These are phyloP conservation scores for Pythium diclinum DNA, from an alignment of 352 stramenopile genomes.

Conservation along the genomic window DNA sequence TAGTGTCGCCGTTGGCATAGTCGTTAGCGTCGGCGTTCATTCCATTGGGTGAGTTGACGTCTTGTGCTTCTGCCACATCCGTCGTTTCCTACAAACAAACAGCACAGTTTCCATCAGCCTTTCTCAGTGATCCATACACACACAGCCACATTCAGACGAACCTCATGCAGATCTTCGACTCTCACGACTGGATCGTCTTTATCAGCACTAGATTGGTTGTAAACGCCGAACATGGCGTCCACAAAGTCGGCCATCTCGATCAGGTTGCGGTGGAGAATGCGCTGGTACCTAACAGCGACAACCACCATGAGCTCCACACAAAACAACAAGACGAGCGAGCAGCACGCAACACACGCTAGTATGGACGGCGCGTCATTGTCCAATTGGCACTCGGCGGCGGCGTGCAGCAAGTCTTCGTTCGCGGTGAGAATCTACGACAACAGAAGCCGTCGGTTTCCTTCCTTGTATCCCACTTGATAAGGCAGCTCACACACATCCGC, in stretches of 20 bases:
- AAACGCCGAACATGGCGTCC: conserved; percentile 74
- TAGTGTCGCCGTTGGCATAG: conserved; percentile 19
- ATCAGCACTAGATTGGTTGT: conserved; percentile 33
- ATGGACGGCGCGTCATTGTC: conserved; percentile 48
- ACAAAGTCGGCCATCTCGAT: conserved; percentile 84
- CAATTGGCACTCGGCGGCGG: conserved; percentile 55
- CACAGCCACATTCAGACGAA: background rate
- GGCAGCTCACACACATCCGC: conserved; percentile 37
- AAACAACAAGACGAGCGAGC: background rate
- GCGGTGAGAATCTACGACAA: conserved; percentile 56
- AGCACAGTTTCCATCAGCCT: background rate
- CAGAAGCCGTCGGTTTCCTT: background rate
- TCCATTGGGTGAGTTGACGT: background rate
- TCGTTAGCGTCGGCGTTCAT: conserved; percentile 8
- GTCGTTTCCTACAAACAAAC: background rate
- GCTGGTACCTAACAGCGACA: conserved; percentile 50
- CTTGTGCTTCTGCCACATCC: background rate
- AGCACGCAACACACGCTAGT: conserved; percentile 42
- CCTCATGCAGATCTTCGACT: background rate
- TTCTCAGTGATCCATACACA: background rate
- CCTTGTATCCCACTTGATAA: background rate
- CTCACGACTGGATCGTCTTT: background rate
- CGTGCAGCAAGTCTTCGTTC: conserved; percentile 73
- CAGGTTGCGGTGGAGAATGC: conserved; percentile 65
- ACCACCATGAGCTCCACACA: background rate